Evolutionary conservation across 2,329 filamentous ascomycete genomes (phyloP).

Genomic region (Aureobasidium leucospermi): DNA sequence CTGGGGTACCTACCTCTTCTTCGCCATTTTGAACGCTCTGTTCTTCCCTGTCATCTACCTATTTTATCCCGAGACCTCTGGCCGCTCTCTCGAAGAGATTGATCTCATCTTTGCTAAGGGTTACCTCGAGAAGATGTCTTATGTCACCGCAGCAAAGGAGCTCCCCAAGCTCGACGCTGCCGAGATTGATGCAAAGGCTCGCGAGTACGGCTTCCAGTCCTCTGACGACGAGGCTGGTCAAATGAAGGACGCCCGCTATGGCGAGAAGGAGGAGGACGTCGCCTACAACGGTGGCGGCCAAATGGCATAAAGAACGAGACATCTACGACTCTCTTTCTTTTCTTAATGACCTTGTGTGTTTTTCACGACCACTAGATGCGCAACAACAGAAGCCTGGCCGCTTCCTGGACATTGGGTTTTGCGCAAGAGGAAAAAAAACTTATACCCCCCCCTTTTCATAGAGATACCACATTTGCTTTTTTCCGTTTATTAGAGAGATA

Average conservation of each 20-base stretch:
- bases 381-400: slow-evolving; percentile 5
- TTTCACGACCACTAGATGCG: slow-evolving; percentile 7
- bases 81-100: slow-evolving; percentile 21
- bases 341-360: slow-evolving; percentile 6
- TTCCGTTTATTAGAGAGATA: slow-evolving; percentile 5
- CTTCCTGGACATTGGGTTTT: background rate
- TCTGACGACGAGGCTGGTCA: slow-evolving; percentile 27
- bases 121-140: slow-evolving; percentile 26
- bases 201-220: slow-evolving; percentile 27
- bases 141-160: slow-evolving; percentile 31
- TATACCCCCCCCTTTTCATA: background rate
- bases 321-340: background rate
- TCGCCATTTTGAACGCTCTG: slow-evolving; percentile 44
- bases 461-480: slow-evolving; percentile 9
- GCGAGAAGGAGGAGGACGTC: slow-evolving; percentile 20
- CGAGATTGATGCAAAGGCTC: slow-evolving; percentile 28
- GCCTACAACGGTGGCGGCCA: slow-evolving; percentile 15
- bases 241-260: slow-evolving; percentile 18
- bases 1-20: slow-evolving; percentile 40
- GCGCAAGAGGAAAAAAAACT: background rate
- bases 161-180: slow-evolving; percentile 28
- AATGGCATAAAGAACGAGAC: slow-evolving; percentile 14
- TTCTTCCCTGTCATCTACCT: slow-evolving; percentile 54
- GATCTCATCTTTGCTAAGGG: slow-evolving; percentile 27
- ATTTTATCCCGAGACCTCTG: no score